Evolutionary conservation across 2,329 filamentous ascomycete species (phyloP).

Genomic region (Verticillium tricorpus): DNA sequence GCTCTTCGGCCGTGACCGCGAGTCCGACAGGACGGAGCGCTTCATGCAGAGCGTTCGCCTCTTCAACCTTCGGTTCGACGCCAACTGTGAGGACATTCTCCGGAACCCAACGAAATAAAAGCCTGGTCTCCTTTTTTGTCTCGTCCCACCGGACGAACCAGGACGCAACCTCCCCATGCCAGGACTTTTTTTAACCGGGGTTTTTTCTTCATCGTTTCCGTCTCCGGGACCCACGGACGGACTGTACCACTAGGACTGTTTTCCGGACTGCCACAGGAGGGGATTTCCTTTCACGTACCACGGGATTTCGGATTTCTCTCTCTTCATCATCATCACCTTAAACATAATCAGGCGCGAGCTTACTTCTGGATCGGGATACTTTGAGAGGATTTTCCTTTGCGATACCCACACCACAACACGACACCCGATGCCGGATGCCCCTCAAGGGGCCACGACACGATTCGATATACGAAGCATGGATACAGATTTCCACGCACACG

Average conservation of each 20-base stretch:
- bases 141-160: neutral
- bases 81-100: slow-evolving; percentile 90
- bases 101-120: slow-evolving; percentile 50
- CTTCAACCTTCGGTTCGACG: slow-evolving; percentile 92
- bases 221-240: slow-evolving; percentile 2
- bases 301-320: slow-evolving; percentile 11
- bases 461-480: slow-evolving; percentile 1
- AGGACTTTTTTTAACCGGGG: slow-evolving; percentile 1
- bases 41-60: slow-evolving; percentile 84
- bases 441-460: neutral
- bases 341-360: slow-evolving; percentile 14
- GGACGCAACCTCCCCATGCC: neutral
- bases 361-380: slow-evolving; percentile 8
- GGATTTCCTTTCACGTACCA: slow-evolving; percentile 8
- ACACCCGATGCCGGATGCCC: neutral
- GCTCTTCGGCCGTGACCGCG: slow-evolving; percentile 86
- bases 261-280: slow-evolving; percentile 9
- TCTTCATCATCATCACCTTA: slow-evolving; percentile 12
- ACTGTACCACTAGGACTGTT: slow-evolving; percentile 14
- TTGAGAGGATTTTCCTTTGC: slow-evolving; percentile 10
- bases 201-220: neutral
- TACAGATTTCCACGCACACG: neutral
- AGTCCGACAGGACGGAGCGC: slow-evolving; percentile 85
- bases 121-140: slow-evolving; percentile 2
- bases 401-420: slow-evolving; percentile 14